phyloP scores from a whole-genome alignment of 2,329 filamentous ascomycete genomes.

The Scedosporium apiospermum region DNA sequence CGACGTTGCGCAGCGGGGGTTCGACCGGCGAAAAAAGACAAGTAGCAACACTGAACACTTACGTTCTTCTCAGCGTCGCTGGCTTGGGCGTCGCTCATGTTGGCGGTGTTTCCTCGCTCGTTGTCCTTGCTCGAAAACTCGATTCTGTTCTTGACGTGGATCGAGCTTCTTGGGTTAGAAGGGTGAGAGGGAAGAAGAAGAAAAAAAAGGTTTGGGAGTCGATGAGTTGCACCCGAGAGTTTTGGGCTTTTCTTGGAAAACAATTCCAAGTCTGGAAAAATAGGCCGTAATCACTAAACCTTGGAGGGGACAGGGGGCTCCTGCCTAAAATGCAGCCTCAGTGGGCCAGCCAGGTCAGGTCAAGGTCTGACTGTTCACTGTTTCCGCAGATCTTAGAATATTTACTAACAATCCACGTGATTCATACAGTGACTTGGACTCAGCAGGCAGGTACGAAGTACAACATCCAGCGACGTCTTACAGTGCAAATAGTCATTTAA shows the following conservation, averaged over 20 bases:
- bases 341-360: not conserved
- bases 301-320: not conserved
- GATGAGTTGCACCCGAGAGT: not conserved
- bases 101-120: constrained; percentile 31
- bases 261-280: not conserved
- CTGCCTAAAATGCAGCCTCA: constrained; percentile 1
- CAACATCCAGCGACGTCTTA: too few species aligned
- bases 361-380: too few species aligned
- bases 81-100: constrained; percentile 77
- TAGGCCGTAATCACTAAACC: not conserved
- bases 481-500: too few species aligned
- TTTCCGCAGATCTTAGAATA: too few species aligned
- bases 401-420: too few species aligned
- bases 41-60: constrained; percentile 20
- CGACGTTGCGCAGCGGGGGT: not conserved
- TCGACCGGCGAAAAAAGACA: not conserved
- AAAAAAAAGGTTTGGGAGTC: not conserved
- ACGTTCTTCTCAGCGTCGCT: constrained; percentile 98
- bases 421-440: too few species aligned
- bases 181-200: not conserved
- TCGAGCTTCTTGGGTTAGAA: constrained; percentile 1
- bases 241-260: constrained; percentile 5
- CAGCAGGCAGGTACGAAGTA: too few species aligned
- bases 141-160: not conserved
- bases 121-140: constrained; percentile 11